Evolutionary conservation across 495 filamentous ascomycete genomes (phyloP), one percentile per base, ranked within the genome.

Genomic region (Astrocystis sublimbata): DNA sequence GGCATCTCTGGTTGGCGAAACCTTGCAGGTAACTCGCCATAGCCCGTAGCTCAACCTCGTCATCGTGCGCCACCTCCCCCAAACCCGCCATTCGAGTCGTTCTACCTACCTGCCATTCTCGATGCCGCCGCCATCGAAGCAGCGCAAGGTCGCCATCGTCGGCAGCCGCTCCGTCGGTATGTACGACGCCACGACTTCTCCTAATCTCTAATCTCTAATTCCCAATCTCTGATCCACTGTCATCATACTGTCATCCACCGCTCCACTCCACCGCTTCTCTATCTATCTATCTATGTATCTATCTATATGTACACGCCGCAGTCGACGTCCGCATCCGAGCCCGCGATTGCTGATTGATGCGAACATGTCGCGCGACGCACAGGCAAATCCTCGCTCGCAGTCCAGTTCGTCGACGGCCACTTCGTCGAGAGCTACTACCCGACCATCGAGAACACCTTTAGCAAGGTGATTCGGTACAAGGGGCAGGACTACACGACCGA

Each of bases 361-460:
- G 36, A n/a, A 33, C 2, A 15, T 45, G 26, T 35, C 31, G 43
- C 51, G 7, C 28, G n/a, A 33, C 31, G 58, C 45, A 45, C 67
- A 98, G 94, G 94, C 72, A 99, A 99, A 83, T 96, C 92, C 15
- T 98, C 94, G 41, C 88, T 99, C 61, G 96, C 96, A 6, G 96
- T 98, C 23, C 96, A 92, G 73, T 98, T 94, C 74, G 93, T 97
- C 71, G 94, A 98, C 73, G 91, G 92, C 69, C 92, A 96, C 77
- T 99, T 99, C 68, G 93, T 98, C 68, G 96, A 98, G 74, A 93
- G 89, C 75, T 99, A 99, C 76, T 99, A 98, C 78, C 94, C 94
- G 23, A 99, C 94, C 24, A 97, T 99, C 68, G 94, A 98, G 79
- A 99, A 98, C 74, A 98, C 93, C 12, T 98, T 98, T 75, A 93